phyloP scores from a whole-genome alignment of 805 yeast species.

The Sungouiella blattae region DNA sequence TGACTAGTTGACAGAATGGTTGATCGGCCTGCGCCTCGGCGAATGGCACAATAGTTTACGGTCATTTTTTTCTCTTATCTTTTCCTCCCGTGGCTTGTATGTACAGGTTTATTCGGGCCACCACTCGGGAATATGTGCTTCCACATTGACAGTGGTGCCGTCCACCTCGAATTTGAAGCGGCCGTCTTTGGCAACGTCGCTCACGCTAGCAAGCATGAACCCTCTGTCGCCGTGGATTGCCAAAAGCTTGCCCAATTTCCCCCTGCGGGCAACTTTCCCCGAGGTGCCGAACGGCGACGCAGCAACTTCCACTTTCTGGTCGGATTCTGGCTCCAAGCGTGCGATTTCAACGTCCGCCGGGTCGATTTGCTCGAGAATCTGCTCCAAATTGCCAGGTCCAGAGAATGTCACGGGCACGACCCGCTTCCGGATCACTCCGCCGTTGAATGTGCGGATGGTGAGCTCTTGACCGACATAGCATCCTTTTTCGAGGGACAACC shows the following conservation, averaged over 20 bases:
- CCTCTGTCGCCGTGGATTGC: conserved; percentile 59
- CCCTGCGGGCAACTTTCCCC: conserved; percentile 24
- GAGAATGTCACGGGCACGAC: conserved; percentile 59
- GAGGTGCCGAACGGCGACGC: conserved; percentile 18
- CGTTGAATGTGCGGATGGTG: conserved; percentile 81
- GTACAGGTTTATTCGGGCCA: conserved; percentile 65
- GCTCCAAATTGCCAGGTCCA: conserved; percentile 6
- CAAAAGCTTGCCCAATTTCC: conserved; percentile 47
- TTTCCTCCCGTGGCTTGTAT: too few relatives aligned
- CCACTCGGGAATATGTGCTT: conserved; percentile 66
- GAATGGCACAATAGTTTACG: too few relatives aligned
- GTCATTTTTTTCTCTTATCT: too few relatives aligned
- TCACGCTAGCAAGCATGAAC: conserved; percentile 52
- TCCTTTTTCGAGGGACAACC: conserved; percentile 84
- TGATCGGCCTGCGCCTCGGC: too few relatives aligned
- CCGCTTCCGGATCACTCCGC: conserved; percentile 81
- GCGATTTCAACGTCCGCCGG: conserved; percentile 12
- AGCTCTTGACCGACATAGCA: conserved; percentile 97
- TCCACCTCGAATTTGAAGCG: conserved; percentile 26
- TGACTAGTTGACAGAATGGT: too few relatives aligned
- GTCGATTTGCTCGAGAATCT: conserved; percentile 5
- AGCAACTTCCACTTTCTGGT: conserved; percentile 10
- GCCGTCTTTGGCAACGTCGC: conserved; percentile 43
- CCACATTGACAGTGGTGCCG: conserved; percentile 38
- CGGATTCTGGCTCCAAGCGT: conserved; percentile 11